Conservation (phyloP, 495 filamentous ascomycete species). For the Viridothelium virens region DNA sequence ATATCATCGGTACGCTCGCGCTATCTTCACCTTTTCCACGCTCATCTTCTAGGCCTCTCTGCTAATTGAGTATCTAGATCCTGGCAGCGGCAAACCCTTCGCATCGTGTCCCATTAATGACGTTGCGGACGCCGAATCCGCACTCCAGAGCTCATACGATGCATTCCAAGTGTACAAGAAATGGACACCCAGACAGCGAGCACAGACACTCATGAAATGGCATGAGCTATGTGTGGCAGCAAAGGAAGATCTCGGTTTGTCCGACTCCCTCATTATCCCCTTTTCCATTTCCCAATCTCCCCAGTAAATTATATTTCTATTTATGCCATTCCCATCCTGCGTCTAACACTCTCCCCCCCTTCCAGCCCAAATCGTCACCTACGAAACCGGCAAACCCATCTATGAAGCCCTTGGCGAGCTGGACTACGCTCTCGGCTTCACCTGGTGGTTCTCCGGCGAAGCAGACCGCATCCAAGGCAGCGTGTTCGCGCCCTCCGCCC, state of each 20-base stretch:
- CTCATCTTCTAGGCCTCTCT: neutral
- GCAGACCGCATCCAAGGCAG: constrained; percentile 62
- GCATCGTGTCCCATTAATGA: constrained; percentile 55
- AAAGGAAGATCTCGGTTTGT: constrained; percentile 34
- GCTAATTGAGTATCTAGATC: constrained; percentile 39
- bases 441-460: constrained; percentile 51
- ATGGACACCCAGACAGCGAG: constrained; percentile 52
- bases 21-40: neutral
- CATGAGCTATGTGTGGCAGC: constrained; percentile 36
- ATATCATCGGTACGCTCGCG: constrained; percentile 50
- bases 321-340: neutral
- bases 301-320: neutral
- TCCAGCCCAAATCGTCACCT: constrained; percentile 38
- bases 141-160: constrained; percentile 50
- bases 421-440: constrained; percentile 42
- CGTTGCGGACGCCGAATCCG: constrained; percentile 52
- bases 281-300: neutral
- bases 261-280: neutral
- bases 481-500: constrained; percentile 46
- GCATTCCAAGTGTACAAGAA: constrained; percentile 58
- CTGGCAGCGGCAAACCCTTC: constrained; percentile 57
- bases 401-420: constrained; percentile 42
- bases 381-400: constrained; percentile 45
- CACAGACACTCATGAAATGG: constrained; percentile 53
- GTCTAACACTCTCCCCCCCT: neutral